Conservation (phyloP, 192 early-diverging fungal species). For the Martensiomyces pterosporus region DNA sequence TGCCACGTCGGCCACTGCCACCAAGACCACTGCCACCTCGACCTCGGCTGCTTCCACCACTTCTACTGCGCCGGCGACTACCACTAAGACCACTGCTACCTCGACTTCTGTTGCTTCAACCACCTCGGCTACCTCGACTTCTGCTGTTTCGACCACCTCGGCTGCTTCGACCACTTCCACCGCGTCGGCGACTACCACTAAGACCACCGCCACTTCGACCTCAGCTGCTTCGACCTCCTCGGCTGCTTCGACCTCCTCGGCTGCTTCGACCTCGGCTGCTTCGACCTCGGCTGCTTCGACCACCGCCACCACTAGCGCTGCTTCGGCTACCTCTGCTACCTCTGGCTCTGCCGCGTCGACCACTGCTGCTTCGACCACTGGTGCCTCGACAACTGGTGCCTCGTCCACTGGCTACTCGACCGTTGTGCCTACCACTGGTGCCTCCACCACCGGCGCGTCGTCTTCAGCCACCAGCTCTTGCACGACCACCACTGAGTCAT, state of each 20-base stretch:
- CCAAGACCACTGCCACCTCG: neutral
- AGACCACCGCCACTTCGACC: neutral
- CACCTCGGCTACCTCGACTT: neutral
- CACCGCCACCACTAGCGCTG: neutral
- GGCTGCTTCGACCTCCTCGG: neutral
- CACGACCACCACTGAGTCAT: neutral
- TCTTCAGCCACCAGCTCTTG: neutral
- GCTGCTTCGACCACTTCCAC: neutral
- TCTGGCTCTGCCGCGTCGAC: neutral
- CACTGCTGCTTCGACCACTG: neutral
- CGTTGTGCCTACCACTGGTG: neutral
- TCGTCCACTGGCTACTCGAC: neutral
- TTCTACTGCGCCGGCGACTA: neutral
- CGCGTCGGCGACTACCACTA: neutral
- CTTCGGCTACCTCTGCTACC: too few species aligned
- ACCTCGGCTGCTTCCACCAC: neutral
- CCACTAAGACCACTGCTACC: neutral
- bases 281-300: neutral
- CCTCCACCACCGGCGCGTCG: neutral
- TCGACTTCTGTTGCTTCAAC: neutral
- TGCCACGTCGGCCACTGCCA: neutral
- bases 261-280: neutral
- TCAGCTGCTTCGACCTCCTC: neutral
- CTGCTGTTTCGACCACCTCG: neutral
- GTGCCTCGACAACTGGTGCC: neutral